Base-by-base conservation (phyloP, 345 rosid species). In the Cardamine resedifolia region DNA sequence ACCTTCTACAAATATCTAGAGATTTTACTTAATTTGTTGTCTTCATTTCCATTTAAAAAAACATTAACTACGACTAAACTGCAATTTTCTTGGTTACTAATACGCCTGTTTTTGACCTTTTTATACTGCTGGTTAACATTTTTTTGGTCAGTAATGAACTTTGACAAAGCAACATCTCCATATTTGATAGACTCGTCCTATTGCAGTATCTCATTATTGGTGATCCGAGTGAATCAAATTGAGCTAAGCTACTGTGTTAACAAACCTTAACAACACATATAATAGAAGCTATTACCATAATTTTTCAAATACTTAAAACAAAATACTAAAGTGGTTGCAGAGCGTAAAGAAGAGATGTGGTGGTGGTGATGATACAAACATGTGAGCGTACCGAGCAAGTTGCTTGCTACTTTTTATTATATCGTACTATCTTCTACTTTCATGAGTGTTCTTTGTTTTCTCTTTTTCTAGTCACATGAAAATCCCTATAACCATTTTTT, bases 1-100 rank as follows among this genome's bases (percentile, higher is more conserved):
- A 23, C 0, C 38, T 55, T 73, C 71, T 49, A 64, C 77, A 55
- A 44, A 33, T 55, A 64, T 73, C 71, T 44, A 64, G 77, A 55
- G 49, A 43, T 55, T 50, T 49, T 43, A 43, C 16, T 5, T 39
- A 1, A 0, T 0, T 14, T 39, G 1, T 39, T 14, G n/a, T 43
- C 47, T 43, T 43, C 5, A 43, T 43, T 15, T 15, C 19, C 18
- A 9, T 15, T 41, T 15, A 41, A 41, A 41, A 41, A 19, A 59
- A 11, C 48, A 38, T 15, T 20, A 43, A 15, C 9, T 34, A 7
- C n/a, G 20, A 36, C 48, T 34, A 15, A 49, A 18, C 27, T 58
- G 33, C 65, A 58, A 30, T 31, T 21, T 6, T 47, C 14, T 47
- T 36, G 23, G 23, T 16, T 38, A 27, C 33, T 43, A 3, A 20